Percentiles rank a stretch among this genome's conserved stretches.
These are phyloP conservation scores for Wickerhamiella azyma DNA, from an alignment of 805 yeast species.

Conservation along the genomic window DNA sequence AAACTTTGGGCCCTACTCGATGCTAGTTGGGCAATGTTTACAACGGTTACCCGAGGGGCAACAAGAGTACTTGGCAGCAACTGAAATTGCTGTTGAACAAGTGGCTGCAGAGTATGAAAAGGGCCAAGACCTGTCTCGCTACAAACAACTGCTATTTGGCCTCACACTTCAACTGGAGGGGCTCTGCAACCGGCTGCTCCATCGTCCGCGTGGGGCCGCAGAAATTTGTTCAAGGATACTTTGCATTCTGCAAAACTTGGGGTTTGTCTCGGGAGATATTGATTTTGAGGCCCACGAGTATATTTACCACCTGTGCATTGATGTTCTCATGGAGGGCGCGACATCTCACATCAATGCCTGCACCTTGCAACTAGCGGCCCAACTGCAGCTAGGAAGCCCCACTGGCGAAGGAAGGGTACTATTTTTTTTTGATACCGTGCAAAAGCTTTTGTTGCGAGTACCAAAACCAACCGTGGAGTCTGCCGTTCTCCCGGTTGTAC, in stretches of 20 bases:
- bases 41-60: neutral
- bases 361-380: constrained; percentile 1
- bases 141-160: constrained; percentile 14
- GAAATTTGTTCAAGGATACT: constrained; percentile 6
- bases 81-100: constrained; percentile 8
- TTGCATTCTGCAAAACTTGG: constrained; percentile 14
- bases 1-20: constrained; percentile 17
- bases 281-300: constrained; percentile 15
- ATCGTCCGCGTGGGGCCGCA: constrained; percentile 3
- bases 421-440: constrained; percentile 13
- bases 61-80: constrained; percentile 1
- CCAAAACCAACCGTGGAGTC: constrained; percentile 5
- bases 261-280: constrained; percentile 10
- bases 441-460: constrained; percentile 14
- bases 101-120: constrained; percentile 3
- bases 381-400: neutral
- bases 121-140: neutral
- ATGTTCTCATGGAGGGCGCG: constrained; percentile 10
- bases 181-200: constrained; percentile 10
- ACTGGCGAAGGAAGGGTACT: constrained; percentile 12
- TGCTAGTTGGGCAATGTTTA: constrained; percentile 8
- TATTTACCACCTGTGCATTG: constrained; percentile 12
- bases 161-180: constrained; percentile 16
- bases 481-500: constrained; percentile 12
- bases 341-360: neutral